Base-by-base conservation (phyloP, 78 protist genomes). In the Chrysochromulina parva region DNA sequence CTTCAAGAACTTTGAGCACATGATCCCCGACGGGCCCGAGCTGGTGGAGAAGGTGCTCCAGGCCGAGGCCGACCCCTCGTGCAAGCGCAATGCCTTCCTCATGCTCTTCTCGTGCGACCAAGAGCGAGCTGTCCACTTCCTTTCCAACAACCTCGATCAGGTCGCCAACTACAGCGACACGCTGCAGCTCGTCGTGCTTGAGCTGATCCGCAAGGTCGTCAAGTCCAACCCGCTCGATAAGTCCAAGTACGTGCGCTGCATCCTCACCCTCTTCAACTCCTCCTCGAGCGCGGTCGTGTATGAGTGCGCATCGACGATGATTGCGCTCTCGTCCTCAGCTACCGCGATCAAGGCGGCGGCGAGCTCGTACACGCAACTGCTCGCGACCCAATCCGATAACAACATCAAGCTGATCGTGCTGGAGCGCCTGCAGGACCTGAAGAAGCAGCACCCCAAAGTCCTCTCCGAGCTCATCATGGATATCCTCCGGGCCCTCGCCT, bases 21-120 rank as follows among this genome's bases (percentile, higher is more conserved):
- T 98, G 65, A 69, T 97, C 50, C 99, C 99, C 48, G 98, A 98
- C 84, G 99, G 97, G 10, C 98, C 99, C 50, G 62, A 97, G 76
- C 87, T 96, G 54, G 58, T 98, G 57, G 96, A 95, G 80, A 59
- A 89, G 48, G 94, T 95, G 82, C 92, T 98, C 69, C 78, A 59
- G 9, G 3, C 3, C 38, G 97, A 97, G 89, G 65, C 92, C 62
- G 97, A 96, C 88, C 94, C 89, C 47, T 87, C 97, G 38, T 95
- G 97, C 59, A 95, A 95, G 95, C 94, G 99, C 69, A 97, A 98
- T 81, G 99, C 99, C 7, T 97, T 98, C 67, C 85, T 96, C 58
- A 97, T 98, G 99, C 95, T 98, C 71, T 94, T 93, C 90, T 59
- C 95, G 76, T 96, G 96, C 81, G 95, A 88, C n/a, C 97, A 91